Conservation (phyloP, 2,329 filamentous ascomycete species). For the Cryphonectria carpinicola region DNA sequence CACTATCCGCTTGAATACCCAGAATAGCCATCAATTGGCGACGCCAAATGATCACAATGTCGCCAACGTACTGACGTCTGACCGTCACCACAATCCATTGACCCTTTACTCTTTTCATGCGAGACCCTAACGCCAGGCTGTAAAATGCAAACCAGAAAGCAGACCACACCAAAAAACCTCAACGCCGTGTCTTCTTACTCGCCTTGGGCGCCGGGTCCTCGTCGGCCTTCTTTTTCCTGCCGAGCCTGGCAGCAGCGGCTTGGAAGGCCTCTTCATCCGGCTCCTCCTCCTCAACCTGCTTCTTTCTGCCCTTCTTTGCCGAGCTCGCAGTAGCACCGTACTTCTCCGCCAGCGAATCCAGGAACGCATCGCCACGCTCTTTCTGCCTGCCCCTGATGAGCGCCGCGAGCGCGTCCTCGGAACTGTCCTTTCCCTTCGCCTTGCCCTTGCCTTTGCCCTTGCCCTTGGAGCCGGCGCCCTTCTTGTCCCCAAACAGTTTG, state of each 20-base stretch:
- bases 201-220: conserved; percentile 27
- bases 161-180: conserved; percentile 24
- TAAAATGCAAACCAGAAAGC: background rate
- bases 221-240: conserved; percentile 38
- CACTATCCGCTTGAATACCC: background rate
- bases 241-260: conserved; percentile 56
- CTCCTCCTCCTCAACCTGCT: conserved; percentile 61
- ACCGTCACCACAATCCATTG: background rate
- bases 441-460: conserved; percentile 38
- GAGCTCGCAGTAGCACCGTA: conserved; percentile 57
- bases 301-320: conserved; percentile 52
- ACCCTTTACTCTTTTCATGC: background rate
- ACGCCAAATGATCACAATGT: background rate
- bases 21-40: background rate
- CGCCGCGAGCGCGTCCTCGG: conserved; percentile 57
- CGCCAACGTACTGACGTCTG: background rate
- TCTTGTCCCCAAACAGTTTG: conserved; percentile 62
- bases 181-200: conserved; percentile 30
- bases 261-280: conserved; percentile 64
- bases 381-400: conserved; percentile 75
- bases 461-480: conserved; percentile 45
- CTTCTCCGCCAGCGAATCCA: conserved; percentile 77
- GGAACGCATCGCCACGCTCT: conserved; percentile 62
- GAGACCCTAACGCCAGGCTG: conserved; percentile 21
- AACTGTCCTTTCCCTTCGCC: conserved; percentile 31